Evolutionary conservation across 371 early-diverging fungal genomes (phyloP).

Genomic region (Lichtheimia hyalospora): DNA sequence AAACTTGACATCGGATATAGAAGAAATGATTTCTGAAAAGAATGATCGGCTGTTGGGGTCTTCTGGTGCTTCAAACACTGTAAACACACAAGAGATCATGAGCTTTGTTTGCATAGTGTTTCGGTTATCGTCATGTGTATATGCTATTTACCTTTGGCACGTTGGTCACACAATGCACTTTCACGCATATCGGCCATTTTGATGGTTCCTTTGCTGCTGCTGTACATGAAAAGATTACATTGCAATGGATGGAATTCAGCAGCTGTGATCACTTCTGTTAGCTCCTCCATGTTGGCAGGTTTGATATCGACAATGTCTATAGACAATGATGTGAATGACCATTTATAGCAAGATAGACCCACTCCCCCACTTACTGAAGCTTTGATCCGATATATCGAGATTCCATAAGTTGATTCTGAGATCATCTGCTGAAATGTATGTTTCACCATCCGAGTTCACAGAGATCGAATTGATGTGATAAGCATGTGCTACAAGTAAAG

Average conservation of each 20-base stretch:
- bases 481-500: conserved; percentile 82
- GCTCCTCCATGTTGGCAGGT: conserved; percentile 93
- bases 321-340: conserved; percentile 29
- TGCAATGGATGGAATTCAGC: conserved; percentile 90
- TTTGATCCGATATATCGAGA: conserved; percentile 83
- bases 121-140: no score
- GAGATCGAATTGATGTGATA: conserved; percentile 97
- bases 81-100: not conserved
- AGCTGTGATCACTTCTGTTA: conserved; percentile 96
- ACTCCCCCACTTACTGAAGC: conserved; percentile 69
- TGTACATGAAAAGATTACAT: conserved; percentile 92
- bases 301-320: conserved; percentile 95
- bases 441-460: conserved; percentile 89
- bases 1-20: conserved; percentile 93
- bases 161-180: conserved; percentile 83
- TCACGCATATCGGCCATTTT: conserved; percentile 89
- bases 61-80: conserved; percentile 91
- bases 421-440: conserved; percentile 92
- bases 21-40: conserved; percentile 96
- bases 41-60: conserved; percentile 91
- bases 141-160: conserved; percentile 60
- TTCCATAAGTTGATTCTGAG: conserved; percentile 94
- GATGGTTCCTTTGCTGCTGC: conserved; percentile 90
- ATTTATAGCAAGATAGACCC: no score
- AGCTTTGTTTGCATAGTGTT: not conserved